These are phyloP conservation scores for Fennellomyces sp. DNA, from an alignment of 371 early-diverging fungal species.

Conservation along the genomic window DNA sequence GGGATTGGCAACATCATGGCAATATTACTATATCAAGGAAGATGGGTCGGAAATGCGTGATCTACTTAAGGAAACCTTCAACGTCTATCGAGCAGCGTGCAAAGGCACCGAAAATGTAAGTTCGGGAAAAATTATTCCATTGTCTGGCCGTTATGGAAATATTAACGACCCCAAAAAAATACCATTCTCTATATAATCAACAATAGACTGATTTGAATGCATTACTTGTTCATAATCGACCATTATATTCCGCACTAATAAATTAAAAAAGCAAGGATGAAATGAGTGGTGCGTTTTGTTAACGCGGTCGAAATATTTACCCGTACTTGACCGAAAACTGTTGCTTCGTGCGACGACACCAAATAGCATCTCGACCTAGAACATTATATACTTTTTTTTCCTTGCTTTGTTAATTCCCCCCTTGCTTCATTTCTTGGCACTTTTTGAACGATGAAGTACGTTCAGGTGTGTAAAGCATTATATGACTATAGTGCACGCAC, in stretches of 20 bases:
- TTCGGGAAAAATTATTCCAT: not conserved
- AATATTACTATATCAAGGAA: slow-evolving; percentile 11
- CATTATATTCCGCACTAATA: not conserved
- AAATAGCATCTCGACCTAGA: no score
- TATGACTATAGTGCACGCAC: slow-evolving; percentile 83
- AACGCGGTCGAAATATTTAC: no score
- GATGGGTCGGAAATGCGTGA: slow-evolving; percentile 12
- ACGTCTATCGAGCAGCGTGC: not conserved
- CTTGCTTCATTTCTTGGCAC: no score
- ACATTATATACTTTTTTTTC: no score
- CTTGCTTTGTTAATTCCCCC: no score
- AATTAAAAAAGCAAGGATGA: no score
- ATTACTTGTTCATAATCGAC: not conserved
- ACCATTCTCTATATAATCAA: not conserved
- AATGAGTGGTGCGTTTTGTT: no score
- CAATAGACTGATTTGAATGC: slow-evolving; percentile 5
- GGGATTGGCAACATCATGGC: slow-evolving; percentile 32
- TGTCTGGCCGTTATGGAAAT: no score
- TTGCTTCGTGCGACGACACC: no score
- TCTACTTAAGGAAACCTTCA: slow-evolving; percentile 10
- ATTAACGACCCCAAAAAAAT: no score
- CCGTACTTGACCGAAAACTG: no score
- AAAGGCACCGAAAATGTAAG: slow-evolving; percentile 7
- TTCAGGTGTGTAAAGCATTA: slow-evolving; percentile 46
- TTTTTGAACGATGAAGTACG: slow-evolving; percentile 46